Evolutionary conservation across 1,284 basidiomycete genomes (phyloP).

Genomic region (Sanguinoderma infundibulare): DNA sequence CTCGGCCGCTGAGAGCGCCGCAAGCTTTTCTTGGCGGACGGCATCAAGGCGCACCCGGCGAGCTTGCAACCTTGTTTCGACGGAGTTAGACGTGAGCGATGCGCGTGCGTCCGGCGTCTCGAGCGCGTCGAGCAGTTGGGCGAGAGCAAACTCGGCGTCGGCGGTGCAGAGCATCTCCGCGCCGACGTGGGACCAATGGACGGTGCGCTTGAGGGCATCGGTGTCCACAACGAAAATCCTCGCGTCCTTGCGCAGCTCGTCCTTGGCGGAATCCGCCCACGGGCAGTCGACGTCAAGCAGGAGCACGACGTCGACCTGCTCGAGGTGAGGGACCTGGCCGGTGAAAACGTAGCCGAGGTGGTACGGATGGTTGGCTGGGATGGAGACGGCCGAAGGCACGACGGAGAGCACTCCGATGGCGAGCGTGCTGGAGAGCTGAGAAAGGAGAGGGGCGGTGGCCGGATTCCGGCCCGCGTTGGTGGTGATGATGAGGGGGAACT

Average conservation of each 20-base stretch:
- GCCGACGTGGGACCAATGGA: constrained; percentile 58
- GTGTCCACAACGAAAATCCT: constrained; percentile 63
- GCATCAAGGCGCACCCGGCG: constrained; percentile 11
- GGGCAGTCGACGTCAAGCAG: constrained; percentile 67
- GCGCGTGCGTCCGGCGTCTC: background rate
- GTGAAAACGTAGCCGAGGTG: constrained; percentile 53
- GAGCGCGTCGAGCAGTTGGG: constrained; percentile 45
- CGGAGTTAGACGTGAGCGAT: background rate
- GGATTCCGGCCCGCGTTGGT: constrained; percentile 61
- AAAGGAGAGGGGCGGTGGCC: constrained; percentile 49
- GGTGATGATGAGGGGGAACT: constrained; percentile 64
- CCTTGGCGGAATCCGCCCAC: constrained; percentile 56
- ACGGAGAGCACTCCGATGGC: constrained; percentile 57
- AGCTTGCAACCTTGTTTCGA: constrained; percentile 17
- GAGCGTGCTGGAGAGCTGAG: constrained; percentile 51
- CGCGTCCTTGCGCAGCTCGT: constrained; percentile 44
- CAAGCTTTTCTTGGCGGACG: constrained; percentile 31
- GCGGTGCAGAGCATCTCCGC: constrained; percentile 61
- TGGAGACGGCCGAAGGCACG: constrained; percentile 54
- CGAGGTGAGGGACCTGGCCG: constrained; percentile 49
- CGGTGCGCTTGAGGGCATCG: constrained; percentile 59
- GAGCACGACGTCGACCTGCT: constrained; percentile 63
- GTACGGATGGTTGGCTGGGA: constrained; percentile 60
- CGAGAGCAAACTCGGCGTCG: constrained; percentile 54
- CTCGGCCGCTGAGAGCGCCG: constrained; percentile 33